Evolutionary conservation across 129 eudicot species (phyloP), one percentile per base, ranked within the genome.

Genomic region (Cynara cardunculus): DNA sequence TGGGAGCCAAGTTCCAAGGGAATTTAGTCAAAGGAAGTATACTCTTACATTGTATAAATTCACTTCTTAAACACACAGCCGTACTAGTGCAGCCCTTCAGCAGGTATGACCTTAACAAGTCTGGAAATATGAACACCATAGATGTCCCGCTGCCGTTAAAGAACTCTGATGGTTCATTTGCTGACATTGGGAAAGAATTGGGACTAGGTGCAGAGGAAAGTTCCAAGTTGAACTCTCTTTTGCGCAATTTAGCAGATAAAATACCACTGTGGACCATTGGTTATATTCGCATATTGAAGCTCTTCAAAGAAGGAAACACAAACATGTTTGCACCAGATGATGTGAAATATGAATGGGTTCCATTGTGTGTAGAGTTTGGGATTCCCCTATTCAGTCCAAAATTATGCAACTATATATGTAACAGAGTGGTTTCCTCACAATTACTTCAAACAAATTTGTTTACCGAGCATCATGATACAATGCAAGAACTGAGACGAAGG

Each of bases 371-470:
- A 26, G 97, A 96, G 80, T 92, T 96, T 79, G 99, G 99, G 49
- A 81, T 96, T 75, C 99, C 99, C 1, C 81, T 96, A 41, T 96
- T 96, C 76, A 96, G 99, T 88, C 99, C 99, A 72, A 89, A 88
- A 72, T 78, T 96, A 71, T 96, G 99, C 88, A 89, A 89, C 31
- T 78, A 66, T 28, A 90, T 96, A 46, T 92, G 99, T 85, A 85
- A 84, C 71, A 86, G 99, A 78, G 94, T 96, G 82, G 90, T 89
- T 53, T 87, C 88, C 12, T 96, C 98, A 1, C 88, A 84, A 74
- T 84, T 96, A 81, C 98, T 96, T 46, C 99, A 96, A 34, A 85
- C 95, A 70, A 89, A 89, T 49, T 91, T 89, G 64, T 78, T 81
- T 30, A 81, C 59, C 2, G 94, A 89, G 77, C 92, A 96, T 88